Percentiles rank a stretch among this genome's conserved stretches.
phyloP scores from a whole-genome alignment of 805 yeast genomes.

The Lipomyces kockii region DNA sequence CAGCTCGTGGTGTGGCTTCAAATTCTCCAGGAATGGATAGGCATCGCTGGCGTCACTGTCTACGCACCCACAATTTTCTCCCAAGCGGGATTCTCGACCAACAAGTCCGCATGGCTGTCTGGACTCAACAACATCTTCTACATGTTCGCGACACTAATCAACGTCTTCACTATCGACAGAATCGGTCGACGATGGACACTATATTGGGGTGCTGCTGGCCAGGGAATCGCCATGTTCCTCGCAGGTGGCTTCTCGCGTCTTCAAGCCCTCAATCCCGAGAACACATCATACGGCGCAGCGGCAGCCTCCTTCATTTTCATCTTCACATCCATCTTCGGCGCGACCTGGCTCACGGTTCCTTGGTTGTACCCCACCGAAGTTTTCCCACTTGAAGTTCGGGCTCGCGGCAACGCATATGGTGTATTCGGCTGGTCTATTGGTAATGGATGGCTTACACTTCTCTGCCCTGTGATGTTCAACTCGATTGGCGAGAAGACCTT shows the following conservation, averaged over 20 bases:
- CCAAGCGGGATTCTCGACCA: constrained; percentile 46
- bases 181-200: constrained; percentile 54
- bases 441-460: constrained; percentile 46
- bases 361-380: constrained; percentile 44
- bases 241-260: constrained; percentile 47
- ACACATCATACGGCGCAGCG: constrained; percentile 46
- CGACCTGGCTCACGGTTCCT: constrained; percentile 43
- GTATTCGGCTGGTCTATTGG: constrained; percentile 37
- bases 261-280: constrained; percentile 42
- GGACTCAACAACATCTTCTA: constrained; percentile 54
- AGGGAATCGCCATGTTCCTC: constrained; percentile 51
- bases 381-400: constrained; percentile 42
- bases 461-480: constrained; percentile 45
- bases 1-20: constrained; percentile 46
- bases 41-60: constrained; percentile 51
- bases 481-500: constrained; percentile 44
- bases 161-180: constrained; percentile 59
- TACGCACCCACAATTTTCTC: constrained; percentile 52
- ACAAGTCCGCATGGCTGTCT: constrained; percentile 52
- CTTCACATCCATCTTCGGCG: constrained; percentile 45
- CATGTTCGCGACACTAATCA: constrained; percentile 52
- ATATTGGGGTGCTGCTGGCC: constrained; percentile 39
- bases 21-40: constrained; percentile 51
- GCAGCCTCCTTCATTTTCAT: constrained; percentile 46
- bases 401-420: constrained; percentile 42